A percentile compares a stretch with the other conserved stretches of the same genome.
These are phyloP conservation scores for Lentinula detonsa DNA, from an alignment of 768 basidiomycete species.

Conservation along the genomic window DNA sequence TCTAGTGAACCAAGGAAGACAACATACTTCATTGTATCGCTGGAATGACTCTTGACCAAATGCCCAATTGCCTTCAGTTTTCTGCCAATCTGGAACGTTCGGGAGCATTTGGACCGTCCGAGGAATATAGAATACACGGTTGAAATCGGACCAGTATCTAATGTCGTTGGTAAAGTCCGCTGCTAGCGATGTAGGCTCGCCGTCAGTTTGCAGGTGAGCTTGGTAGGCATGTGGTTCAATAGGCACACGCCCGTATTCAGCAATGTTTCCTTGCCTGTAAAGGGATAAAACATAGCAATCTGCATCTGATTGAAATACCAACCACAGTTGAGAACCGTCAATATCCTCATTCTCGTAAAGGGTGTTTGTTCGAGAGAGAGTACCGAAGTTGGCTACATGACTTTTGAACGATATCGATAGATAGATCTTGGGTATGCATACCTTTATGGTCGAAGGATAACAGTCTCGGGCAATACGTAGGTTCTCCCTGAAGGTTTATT, in stretches of 20 bases:
- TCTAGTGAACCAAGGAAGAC: neutral
- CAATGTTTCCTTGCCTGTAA: constrained; percentile 41
- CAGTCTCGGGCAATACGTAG: constrained; percentile 54
- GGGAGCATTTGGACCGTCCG: constrained; percentile 61
- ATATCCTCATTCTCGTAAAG: constrained; percentile 24
- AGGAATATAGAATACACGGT: constrained; percentile 57
- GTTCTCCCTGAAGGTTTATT: constrained; percentile 27
- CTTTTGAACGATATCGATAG: neutral
- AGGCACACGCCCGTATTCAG: constrained; percentile 45
- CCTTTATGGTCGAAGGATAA: constrained; percentile 67
- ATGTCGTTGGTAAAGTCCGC: constrained; percentile 23
- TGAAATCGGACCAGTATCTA: constrained; percentile 68
- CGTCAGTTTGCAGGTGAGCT: constrained; percentile 19
- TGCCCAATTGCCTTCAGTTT: constrained; percentile 50
- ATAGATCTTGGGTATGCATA: constrained; percentile 16
- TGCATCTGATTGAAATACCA: neutral
- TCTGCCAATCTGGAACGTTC: constrained; percentile 51
- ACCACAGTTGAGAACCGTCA: constrained; percentile 13
- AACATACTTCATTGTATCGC: constrained; percentile 48
- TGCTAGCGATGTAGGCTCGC: constrained; percentile 6
- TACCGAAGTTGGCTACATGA: constrained; percentile 60
- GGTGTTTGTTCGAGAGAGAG: constrained; percentile 37
- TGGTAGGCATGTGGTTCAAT: constrained; percentile 57
- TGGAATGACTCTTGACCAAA: constrained; percentile 44
- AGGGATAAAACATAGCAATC: neutral